A percentile compares a stretch with the other conserved stretches of the same genome.
These are phyloP conservation scores for Sinapis alba DNA, from an alignment of 441 rosid genomes.

Conservation along the genomic window DNA sequence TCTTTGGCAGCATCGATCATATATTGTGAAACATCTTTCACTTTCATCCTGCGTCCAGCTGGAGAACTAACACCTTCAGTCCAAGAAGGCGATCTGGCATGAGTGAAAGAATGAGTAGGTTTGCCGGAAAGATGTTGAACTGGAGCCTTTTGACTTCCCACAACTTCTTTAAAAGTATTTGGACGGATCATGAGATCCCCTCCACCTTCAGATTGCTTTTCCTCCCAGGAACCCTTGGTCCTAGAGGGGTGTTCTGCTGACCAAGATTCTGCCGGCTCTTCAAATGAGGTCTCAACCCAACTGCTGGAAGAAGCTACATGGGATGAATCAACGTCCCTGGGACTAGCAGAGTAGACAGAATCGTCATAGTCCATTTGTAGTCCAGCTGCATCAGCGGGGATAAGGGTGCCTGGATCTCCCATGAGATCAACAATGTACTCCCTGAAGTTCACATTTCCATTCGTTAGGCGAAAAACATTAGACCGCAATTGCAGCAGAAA, in stretches of 20 bases:
- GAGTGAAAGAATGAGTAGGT: slow-evolving; percentile 52
- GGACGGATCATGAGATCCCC: slow-evolving; percentile 38
- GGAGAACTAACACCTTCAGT: slow-evolving; percentile 94
- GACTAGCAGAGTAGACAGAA: slow-evolving; percentile 65
- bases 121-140: slow-evolving; percentile 46
- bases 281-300: slow-evolving; percentile 63
- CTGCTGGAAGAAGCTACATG: slow-evolving; percentile 69
- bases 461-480: slow-evolving; percentile 14
- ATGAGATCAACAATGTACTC: slow-evolving; percentile 93
- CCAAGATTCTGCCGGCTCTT: slow-evolving; percentile 64
- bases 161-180: slow-evolving; percentile 42
- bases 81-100: slow-evolving; percentile 91
- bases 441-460: slow-evolving; percentile 59
- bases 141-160: slow-evolving; percentile 34
- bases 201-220: slow-evolving; percentile 48
- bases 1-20: slow-evolving; percentile 95
- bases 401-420: slow-evolving; percentile 96
- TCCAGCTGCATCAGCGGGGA: slow-evolving; percentile 81
- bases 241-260: slow-evolving; percentile 53
- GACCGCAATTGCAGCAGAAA: slow-evolving; percentile 8
- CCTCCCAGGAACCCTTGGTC: slow-evolving; percentile 41
- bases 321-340: slow-evolving; percentile 68
- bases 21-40: slow-evolving; percentile 88
- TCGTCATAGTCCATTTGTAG: slow-evolving; percentile 67
- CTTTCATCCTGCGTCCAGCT: slow-evolving; percentile 79